A percentile compares a stretch with the other conserved stretches of the same genome.
phyloP scores from a whole-genome alignment of 352 stramenopile genomes.

The Pythium angustatum region DNA sequence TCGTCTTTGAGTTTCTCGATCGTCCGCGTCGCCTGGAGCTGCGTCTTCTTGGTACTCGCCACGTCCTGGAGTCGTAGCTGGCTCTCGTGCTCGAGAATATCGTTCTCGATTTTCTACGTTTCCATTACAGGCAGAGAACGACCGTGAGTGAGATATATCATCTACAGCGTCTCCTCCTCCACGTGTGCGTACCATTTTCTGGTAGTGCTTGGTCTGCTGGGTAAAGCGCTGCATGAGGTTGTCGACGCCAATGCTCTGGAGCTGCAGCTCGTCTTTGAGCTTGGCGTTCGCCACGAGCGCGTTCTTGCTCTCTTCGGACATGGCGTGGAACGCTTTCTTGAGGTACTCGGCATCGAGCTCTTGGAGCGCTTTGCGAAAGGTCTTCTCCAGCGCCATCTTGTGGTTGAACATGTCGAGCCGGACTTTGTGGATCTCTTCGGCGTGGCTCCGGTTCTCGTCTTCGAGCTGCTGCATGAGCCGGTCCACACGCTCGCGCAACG shows the following conservation, averaged over 20 bases:
- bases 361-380: conserved; percentile 72
- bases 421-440: conserved; percentile 77
- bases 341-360: conserved; percentile 78
- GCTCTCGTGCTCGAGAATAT: conserved; percentile 73
- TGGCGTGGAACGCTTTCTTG: conserved; percentile 80
- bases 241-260: conserved; percentile 79
- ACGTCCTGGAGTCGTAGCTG: conserved; percentile 63
- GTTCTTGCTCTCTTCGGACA: conserved; percentile 86
- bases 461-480: conserved; percentile 69
- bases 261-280: conserved; percentile 75
- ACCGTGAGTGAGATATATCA: neutral
- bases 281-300: conserved; percentile 79
- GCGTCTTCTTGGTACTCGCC: conserved; percentile 59
- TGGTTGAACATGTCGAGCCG: conserved; percentile 84
- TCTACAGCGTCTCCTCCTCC: neutral
- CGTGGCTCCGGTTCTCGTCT: conserved; percentile 58
- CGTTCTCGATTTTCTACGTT: conserved; percentile 83
- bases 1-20: conserved; percentile 69
- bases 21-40: conserved; percentile 50
- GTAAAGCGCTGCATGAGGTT: conserved; percentile 81
- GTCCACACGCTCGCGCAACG: conserved; percentile 56
- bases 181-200: conserved; percentile 58
- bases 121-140: too few relatives aligned
- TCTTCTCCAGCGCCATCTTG: conserved; percentile 85
- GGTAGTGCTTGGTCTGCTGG: conserved; percentile 63